A percentile compares a stretch with the other conserved stretches of the same genome.
phyloP scores from a whole-genome alignment of 495 filamentous ascomycete species.

The Acidomyces sp. region DNA sequence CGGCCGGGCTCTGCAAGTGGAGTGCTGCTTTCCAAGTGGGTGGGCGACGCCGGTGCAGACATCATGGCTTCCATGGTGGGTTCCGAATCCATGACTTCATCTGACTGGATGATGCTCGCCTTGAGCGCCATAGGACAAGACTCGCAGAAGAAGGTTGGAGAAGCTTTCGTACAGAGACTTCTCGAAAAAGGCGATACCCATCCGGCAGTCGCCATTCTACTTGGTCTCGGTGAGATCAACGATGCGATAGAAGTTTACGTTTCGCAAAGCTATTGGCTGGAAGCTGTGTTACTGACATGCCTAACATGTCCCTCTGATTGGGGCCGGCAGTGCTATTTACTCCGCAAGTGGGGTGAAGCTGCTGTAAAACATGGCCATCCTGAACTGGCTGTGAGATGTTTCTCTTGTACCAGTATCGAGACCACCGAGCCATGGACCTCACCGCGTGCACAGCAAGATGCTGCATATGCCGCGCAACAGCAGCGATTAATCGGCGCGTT shows the following conservation, averaged over 20 bases:
- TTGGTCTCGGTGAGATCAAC: slow-evolving; percentile 83
- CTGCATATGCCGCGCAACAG: slow-evolving; percentile 32
- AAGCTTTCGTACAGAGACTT: slow-evolving; percentile 82
- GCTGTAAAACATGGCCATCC: slow-evolving; percentile 77
- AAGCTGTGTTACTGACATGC: slow-evolving; percentile 70
- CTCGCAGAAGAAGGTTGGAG: slow-evolving; percentile 78
- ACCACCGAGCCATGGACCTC: slow-evolving; percentile 68
- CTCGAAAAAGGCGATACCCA: slow-evolving; percentile 85
- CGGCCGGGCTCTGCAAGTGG: slow-evolving; percentile 56
- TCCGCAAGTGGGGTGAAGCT: slow-evolving; percentile 89
- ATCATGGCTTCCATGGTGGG: slow-evolving; percentile 61
- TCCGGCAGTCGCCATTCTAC: slow-evolving; percentile 75
- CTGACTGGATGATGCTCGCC: slow-evolving; percentile 94
- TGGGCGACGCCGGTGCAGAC: slow-evolving; percentile 72
- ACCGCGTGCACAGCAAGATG: slow-evolving; percentile 58
- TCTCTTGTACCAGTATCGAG: slow-evolving; percentile 32
- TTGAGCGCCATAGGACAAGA: slow-evolving; percentile 72
- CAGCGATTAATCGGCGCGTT: slow-evolving; percentile 8
- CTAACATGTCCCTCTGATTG: slow-evolving; percentile 55
- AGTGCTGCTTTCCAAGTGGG: slow-evolving; percentile 79
- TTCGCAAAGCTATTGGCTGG: slow-evolving; percentile 82
- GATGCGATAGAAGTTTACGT: slow-evolving; percentile 96
- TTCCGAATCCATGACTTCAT: slow-evolving; percentile 69
- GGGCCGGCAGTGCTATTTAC: slow-evolving; percentile 75
- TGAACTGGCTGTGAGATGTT: slow-evolving; percentile 79